Evolutionary conservation across 371 early-diverging fungal genomes (phyloP), one percentile per base, ranked within the genome.

Genomic region (Cokeromyces recurvatus): DNA sequence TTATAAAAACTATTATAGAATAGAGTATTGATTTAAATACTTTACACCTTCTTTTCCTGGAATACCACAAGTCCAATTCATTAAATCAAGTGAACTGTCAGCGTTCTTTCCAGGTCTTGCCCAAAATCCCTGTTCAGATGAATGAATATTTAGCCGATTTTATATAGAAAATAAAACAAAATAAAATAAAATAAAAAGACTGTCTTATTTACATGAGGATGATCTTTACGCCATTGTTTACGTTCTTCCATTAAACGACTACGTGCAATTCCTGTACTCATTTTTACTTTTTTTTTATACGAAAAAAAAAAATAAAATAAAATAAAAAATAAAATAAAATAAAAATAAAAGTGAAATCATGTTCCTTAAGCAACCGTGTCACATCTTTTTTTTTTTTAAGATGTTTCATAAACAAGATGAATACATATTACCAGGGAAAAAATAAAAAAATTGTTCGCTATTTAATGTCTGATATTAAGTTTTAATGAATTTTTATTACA

Each of bases 161-260:
- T n/a, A n/a, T n/a, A n/a, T n/a, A n/a, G n/a, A n/a, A n/a, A n/a
- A n/a, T n/a, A 65, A 1, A 36, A 37, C 14, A 32, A 19, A 11
- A 37, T 22, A 5, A 29, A 24, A 22, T 19, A 19, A 0, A 1
- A 31, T 32, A 21, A 48, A 24, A 16, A 22, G 19, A 16, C 12
- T 11, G 14, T 32, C 48, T 21, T 7, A 42, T 67, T 51, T 78
- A 90, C 92, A 62, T 83, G 90, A 57, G 95, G 86, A 62, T 95
- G 95, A 58, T 95, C 98, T 68, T 94, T 96, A 46, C 97, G 68
- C 98, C 98, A 98, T 59, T 92, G 93, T 64, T 95, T 95, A 44
- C 97, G 78, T 72, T 98, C 98, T 68, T 97, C 94, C 52, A 87
- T 78, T 32, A 98, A 77, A 25, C 98, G 82, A 38, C 70, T 75